A percentile compares a stretch with the other conserved stretches of the same genome.
phyloP scores from a whole-genome alignment of 768 basidiomycete species.

The Crucibulum laeve region DNA sequence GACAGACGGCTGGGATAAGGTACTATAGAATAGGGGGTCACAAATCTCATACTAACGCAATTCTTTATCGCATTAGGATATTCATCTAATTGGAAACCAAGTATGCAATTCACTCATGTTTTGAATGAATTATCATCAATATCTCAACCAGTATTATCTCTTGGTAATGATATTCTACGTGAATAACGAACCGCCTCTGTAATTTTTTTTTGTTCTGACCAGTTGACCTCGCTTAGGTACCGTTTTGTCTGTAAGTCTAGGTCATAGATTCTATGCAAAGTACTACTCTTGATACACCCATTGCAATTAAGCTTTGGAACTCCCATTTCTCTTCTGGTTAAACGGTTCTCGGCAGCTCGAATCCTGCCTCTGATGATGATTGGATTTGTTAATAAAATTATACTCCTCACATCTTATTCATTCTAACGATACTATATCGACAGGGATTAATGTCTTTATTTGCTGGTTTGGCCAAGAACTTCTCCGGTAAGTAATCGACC shows the following conservation, averaged over 20 bases:
- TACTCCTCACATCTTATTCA: too few relatives aligned
- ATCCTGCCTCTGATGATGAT: conserved; percentile 46
- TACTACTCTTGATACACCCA: too few relatives aligned
- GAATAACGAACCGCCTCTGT: conserved; percentile 7
- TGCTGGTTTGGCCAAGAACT: conserved; percentile 40
- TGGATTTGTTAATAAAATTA: conserved; percentile 34
- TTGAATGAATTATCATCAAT: conserved; percentile 1
- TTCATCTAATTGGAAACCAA: conserved; percentile 39
- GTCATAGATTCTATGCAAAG: too few relatives aligned
- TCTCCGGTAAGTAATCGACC: conserved; percentile 26
- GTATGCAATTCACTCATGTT: conserved; percentile 11
- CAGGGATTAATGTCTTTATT: conserved; percentile 36
- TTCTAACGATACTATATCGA: background rate
- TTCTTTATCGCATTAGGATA: conserved; percentile 26
- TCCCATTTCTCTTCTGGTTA: conserved; percentile 45
- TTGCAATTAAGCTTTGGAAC: conserved; percentile 35
- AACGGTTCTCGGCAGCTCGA: conserved; percentile 40
- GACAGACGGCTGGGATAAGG: conserved; percentile 47
- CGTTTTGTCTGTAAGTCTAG: conserved; percentile 42
- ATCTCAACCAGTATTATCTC: conserved; percentile 33
- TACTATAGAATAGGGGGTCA: conserved; percentile 7
- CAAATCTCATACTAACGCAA: background rate
- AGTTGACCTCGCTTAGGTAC: conserved; percentile 23
- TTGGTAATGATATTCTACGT: conserved; percentile 47
- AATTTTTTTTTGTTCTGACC: background rate